A percentile compares a stretch with the other conserved stretches of the same genome.
phyloP scores from a whole-genome alignment of 495 filamentous ascomycete genomes.

The Monascus purpureus region DNA sequence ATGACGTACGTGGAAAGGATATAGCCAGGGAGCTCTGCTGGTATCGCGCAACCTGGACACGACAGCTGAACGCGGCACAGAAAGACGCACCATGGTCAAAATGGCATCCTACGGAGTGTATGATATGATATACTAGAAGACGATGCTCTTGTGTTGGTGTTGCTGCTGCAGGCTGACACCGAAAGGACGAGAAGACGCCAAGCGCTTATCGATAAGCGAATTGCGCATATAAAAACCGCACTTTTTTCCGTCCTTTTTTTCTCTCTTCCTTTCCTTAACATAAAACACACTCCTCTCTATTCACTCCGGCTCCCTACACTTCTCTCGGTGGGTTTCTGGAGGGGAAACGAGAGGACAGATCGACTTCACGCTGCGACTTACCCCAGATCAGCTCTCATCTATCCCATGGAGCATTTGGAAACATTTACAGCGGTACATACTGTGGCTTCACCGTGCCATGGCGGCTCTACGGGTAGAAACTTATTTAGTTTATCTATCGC shows the following conservation, averaged over 20 bases:
- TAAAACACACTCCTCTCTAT: slow-evolving; percentile 29
- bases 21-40: slow-evolving; percentile 36
- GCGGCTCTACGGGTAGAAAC: too few species aligned
- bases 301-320: slow-evolving; percentile 31
- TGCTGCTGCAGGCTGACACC: slow-evolving; percentile 1
- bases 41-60: slow-evolving; percentile 11
- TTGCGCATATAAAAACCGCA: slow-evolving; percentile 11
- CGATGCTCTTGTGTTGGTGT: not conserved
- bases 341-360: slow-evolving; percentile 38
- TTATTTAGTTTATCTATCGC: too few species aligned
- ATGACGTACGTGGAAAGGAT: slow-evolving; percentile 37
- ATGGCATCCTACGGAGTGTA: slow-evolving; percentile 1
- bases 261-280: slow-evolving; percentile 23
- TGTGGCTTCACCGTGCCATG: slow-evolving; percentile 2
- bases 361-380: slow-evolving; percentile 30
- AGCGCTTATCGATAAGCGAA: slow-evolving; percentile 31
- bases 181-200: too few species aligned
- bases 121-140: too few species aligned
- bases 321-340: slow-evolving; percentile 25
- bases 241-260: slow-evolving; percentile 13
- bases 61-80: not conserved
- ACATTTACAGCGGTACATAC: slow-evolving; percentile 34
- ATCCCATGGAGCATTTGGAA: slow-evolving; percentile 37
- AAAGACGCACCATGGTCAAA: slow-evolving; percentile 1
- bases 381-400: slow-evolving; percentile 35